These are phyloP conservation scores for Pseudonectria foliicola DNA, from an alignment of 2,329 filamentous ascomycete genomes.

Conservation along the genomic window DNA sequence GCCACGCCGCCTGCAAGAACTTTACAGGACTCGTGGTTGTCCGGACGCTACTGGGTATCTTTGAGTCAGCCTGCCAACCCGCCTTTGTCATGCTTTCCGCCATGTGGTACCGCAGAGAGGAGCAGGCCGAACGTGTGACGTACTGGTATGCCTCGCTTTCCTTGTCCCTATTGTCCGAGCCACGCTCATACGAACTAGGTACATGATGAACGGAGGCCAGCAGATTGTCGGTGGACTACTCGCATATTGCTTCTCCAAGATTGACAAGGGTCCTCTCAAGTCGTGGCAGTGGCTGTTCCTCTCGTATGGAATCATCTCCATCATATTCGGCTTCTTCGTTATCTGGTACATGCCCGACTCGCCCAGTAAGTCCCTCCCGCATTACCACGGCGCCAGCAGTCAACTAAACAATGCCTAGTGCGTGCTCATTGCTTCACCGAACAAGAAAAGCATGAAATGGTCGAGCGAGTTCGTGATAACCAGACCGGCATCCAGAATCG, in stretches of 20 bases:
- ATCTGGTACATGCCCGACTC: constrained; percentile 59
- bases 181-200: constrained; percentile 25
- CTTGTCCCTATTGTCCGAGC: too few relatives aligned
- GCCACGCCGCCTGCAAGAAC: constrained; percentile 53
- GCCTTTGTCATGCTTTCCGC: constrained; percentile 59
- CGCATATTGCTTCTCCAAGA: constrained; percentile 55
- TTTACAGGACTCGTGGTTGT: constrained; percentile 54
- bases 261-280: constrained; percentile 44
- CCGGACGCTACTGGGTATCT: constrained; percentile 61
- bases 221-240: constrained; percentile 66
- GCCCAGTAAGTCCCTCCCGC: constrained; percentile 33
- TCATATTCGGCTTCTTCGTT: constrained; percentile 60
- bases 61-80: constrained; percentile 64
- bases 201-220: constrained; percentile 71
- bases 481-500: constrained; percentile 56
- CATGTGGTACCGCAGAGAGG: constrained; percentile 65
- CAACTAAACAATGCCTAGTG: constrained; percentile 29
- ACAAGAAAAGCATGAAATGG: constrained; percentile 56
- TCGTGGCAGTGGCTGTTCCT: constrained; percentile 67
- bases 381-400: too few relatives aligned
- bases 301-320: constrained; percentile 54
- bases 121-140: constrained; percentile 59
- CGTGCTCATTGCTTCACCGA: constrained; percentile 62
- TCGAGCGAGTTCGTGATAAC: constrained; percentile 53
- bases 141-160: constrained; percentile 47